phyloP scores from a whole-genome alignment of 148 eudicot genomes.

The Persicaria tinctoria region DNA sequence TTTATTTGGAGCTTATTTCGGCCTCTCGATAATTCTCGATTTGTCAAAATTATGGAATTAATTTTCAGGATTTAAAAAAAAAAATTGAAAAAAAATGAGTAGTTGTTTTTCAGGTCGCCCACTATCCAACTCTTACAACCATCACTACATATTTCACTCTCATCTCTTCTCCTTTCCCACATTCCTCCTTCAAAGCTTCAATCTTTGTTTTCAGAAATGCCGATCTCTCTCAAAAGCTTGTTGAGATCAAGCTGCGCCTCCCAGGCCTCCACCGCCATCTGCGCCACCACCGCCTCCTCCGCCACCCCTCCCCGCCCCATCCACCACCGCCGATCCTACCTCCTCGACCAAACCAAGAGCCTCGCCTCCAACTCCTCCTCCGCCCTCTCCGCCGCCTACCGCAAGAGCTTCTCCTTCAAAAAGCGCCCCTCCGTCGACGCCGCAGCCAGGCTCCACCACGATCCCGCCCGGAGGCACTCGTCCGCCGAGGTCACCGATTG shows the following conservation, averaged over 20 bases:
- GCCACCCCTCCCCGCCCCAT: conserved; percentile 1
- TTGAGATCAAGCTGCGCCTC: conserved; percentile 9
- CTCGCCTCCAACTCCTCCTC: conserved; percentile 6
- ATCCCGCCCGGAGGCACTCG: background rate
- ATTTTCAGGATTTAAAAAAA: no score
- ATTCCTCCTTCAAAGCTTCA: no score
- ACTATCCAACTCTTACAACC: no score
- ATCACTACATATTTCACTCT: no score
- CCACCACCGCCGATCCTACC: conserved; percentile 14
- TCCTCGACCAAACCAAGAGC: conserved; percentile 9
- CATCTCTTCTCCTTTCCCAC: no score
- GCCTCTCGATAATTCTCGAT: no score
- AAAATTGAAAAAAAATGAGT: no score
- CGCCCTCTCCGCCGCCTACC: conserved; percentile 7
- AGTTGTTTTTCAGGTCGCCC: no score
- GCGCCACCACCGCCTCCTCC: background rate
- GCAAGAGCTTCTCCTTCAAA: conserved; percentile 10
- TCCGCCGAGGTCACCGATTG: conserved; percentile 16
- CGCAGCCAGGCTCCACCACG: background rate
- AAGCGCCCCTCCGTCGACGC: background rate
- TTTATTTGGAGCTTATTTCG: no score
- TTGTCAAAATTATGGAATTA: no score
- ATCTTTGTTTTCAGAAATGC: background rate
- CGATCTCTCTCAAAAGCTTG: conserved; percentile 6
- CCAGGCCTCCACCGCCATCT: conserved; percentile 7